Percentiles rank a stretch among this genome's conserved stretches.
phyloP scores from a whole-genome alignment of 1,284 basidiomycete genomes.

The Marasmius sp. region DNA sequence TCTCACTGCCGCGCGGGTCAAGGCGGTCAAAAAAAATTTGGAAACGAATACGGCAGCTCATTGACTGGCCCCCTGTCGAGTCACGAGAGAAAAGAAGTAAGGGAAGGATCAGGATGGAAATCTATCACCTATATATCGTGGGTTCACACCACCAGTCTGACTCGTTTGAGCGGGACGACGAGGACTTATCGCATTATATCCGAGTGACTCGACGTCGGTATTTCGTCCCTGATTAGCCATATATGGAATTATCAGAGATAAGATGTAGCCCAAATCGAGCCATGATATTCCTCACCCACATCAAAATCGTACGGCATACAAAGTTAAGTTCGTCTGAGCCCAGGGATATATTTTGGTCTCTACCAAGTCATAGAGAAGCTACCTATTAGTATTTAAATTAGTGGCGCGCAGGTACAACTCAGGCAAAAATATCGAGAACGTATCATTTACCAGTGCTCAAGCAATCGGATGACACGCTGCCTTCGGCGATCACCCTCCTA shows the following conservation, averaged over 20 bases:
- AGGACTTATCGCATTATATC: neutral
- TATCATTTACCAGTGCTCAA: too few species aligned
- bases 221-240: neutral
- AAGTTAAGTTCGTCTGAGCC: neutral
- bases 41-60: too few species aligned
- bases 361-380: neutral
- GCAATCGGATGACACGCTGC: too few species aligned
- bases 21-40: too few species aligned
- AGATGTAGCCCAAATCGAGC: neutral
- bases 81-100: neutral
- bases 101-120: neutral
- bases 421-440: too few species aligned
- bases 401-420: too few species aligned
- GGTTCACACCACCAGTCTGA: neutral
- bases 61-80: too few species aligned
- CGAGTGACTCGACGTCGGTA: too few species aligned
- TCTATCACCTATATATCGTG: neutral
- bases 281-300: neutral
- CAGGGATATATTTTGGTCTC: neutral
- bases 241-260: neutral
- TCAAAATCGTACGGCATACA: neutral
- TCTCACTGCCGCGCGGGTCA: too few species aligned
- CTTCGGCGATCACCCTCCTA: too few species aligned
- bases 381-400: neutral
- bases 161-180: neutral